Evolutionary conservation across 768 basidiomycete species (phyloP).

Genomic region (Pulveroboletus sp.): DNA sequence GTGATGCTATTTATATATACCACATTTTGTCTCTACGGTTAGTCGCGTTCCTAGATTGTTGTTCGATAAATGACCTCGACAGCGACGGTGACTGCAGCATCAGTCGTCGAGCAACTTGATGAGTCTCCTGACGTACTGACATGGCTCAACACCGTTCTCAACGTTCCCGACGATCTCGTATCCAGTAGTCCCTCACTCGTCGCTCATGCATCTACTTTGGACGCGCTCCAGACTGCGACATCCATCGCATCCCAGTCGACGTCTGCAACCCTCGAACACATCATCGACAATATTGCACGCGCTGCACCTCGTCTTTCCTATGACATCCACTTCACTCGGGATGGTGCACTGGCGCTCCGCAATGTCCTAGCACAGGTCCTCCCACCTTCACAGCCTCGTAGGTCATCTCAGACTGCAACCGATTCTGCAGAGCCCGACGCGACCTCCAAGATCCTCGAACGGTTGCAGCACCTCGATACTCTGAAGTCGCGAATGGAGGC

Average conservation of each 20-base stretch:
- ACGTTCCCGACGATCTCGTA: slow-evolving; percentile 39
- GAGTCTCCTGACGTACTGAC: slow-evolving; percentile 55
- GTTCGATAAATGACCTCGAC: slow-evolving; percentile 20
- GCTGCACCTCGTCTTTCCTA: slow-evolving; percentile 88
- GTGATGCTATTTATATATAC: no score
- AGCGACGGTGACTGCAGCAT: slow-evolving; percentile 30
- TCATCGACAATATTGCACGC: slow-evolving; percentile 90
- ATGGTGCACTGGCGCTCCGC: slow-evolving; percentile 78
- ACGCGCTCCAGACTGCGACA: slow-evolving; percentile 69
- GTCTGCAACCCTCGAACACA: slow-evolving; percentile 76
- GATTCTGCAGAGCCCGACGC: slow-evolving; percentile 28
- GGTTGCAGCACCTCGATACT: slow-evolving; percentile 75
- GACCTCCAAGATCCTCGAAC: slow-evolving; percentile 66
- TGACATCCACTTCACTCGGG: slow-evolving; percentile 96
- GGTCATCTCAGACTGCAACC: not conserved
- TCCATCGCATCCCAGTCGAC: slow-evolving; percentile 89
- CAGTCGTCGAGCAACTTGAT: slow-evolving; percentile 52
- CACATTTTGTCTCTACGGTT: not conserved
- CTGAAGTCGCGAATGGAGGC: slow-evolving; percentile 86
- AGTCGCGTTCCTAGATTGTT: no score
- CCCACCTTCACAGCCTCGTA: slow-evolving; percentile 25
- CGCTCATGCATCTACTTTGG: slow-evolving; percentile 68
- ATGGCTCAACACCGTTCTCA: slow-evolving; percentile 70
- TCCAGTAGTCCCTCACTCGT: slow-evolving; percentile 18
- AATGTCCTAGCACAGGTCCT: slow-evolving; percentile 53